Evolutionary conservation across 2,329 filamentous ascomycete species (phyloP).

Genomic region (Botrytis byssoidea): DNA sequence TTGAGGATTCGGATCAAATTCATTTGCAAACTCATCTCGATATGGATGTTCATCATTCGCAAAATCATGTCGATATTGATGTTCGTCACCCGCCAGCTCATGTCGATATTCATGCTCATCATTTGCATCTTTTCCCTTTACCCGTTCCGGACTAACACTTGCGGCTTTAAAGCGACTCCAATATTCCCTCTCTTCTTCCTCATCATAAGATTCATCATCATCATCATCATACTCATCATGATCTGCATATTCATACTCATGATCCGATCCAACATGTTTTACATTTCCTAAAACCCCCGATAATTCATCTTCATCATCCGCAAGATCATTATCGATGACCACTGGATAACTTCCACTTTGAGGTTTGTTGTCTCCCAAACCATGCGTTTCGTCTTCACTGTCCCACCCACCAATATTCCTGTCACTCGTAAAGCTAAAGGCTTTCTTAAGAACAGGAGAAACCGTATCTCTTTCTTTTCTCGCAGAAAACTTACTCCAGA

Average conservation of each 20-base stretch:
- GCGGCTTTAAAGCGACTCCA: not conserved
- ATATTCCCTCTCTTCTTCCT: slow-evolving; percentile 9
- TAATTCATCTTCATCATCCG: slow-evolving; percentile 12
- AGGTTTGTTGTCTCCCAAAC: not conserved
- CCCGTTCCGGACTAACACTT: not conserved
- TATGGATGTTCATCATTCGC: not conserved
- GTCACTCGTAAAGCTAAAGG: not conserved
- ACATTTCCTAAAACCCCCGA: slow-evolving; percentile 5
- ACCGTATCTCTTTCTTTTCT: not conserved
- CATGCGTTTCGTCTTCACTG: slow-evolving; percentile 2
- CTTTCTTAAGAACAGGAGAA: not conserved
- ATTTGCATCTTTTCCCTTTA: not conserved
- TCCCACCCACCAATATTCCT: not conserved
- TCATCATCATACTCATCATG: not conserved
- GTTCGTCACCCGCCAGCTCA: not conserved
- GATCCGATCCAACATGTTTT: not conserved
- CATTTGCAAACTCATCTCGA: not conserved
- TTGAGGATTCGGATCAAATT: not conserved
- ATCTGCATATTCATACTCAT: not conserved
- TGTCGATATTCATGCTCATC: not conserved
- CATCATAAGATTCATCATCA: slow-evolving; percentile 12
- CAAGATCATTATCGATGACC: slow-evolving; percentile 5
- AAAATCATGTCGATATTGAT: not conserved
- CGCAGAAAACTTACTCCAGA: not conserved
- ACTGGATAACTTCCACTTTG: not conserved